phyloP scores from a whole-genome alignment of 345 rosid species.

The Theobroma cacao region DNA sequence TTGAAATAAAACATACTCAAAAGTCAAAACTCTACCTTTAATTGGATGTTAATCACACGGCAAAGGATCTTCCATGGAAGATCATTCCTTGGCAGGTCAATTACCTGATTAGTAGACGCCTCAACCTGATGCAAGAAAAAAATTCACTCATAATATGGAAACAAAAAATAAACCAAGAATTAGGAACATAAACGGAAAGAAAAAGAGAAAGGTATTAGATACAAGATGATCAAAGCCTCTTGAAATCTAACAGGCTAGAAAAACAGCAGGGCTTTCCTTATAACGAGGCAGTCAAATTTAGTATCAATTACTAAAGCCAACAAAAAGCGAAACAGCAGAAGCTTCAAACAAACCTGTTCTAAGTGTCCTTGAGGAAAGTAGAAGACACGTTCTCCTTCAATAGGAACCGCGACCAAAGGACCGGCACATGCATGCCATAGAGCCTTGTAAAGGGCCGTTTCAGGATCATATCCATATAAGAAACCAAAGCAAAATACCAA shows the following conservation, averaged over 20 bases:
- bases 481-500: not conserved
- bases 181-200: not conserved
- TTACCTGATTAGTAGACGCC: slow-evolving; percentile 64
- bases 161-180: not conserved
- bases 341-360: slow-evolving; percentile 56
- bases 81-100: slow-evolving; percentile 64
- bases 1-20: not conserved
- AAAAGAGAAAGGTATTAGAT: no score
- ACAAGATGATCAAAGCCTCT: not conserved
- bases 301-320: not conserved
- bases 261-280: not conserved
- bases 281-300: no score
- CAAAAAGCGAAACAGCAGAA: not conserved
- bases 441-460: slow-evolving; percentile 59
- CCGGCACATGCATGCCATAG: slow-evolving; percentile 97
- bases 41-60: slow-evolving; percentile 62
- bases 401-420: slow-evolving; percentile 66
- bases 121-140: slow-evolving; percentile 54
- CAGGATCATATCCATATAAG: slow-evolving; percentile 31
- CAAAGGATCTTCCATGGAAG: slow-evolving; percentile 66
- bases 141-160: not conserved
- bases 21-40: slow-evolving; percentile 43
- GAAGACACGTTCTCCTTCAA: slow-evolving; percentile 20
- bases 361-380: slow-evolving; percentile 84
- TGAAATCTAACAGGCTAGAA: not conserved